A percentile compares a stretch with the other conserved stretches of the same genome.
Evolutionary conservation across 768 basidiomycete species (phyloP).

Genomic region (Mycena latifolia): DNA sequence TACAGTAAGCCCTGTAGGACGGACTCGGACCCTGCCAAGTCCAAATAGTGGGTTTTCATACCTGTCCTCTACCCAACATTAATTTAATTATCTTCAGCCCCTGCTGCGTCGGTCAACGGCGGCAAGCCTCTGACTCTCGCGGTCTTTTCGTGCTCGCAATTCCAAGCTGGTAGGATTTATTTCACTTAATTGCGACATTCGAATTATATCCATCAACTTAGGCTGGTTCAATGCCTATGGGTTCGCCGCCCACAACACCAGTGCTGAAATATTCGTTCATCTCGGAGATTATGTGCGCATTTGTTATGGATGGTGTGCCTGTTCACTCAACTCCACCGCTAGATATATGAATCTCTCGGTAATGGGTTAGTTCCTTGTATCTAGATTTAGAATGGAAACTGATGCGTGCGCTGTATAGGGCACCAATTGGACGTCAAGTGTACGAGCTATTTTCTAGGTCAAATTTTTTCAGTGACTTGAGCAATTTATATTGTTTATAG

Average conservation of each 20-base stretch:
- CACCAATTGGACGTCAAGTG: slow-evolving; percentile 61
- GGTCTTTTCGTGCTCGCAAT: slow-evolving; percentile 71
- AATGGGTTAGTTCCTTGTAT: slow-evolving; percentile 39
- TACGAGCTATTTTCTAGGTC: too few relatives aligned
- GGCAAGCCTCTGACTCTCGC: slow-evolving; percentile 66
- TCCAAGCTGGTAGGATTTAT: slow-evolving; percentile 54
- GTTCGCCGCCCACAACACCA: slow-evolving; percentile 63
- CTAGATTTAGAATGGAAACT: too few relatives aligned
- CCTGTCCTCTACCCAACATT: too few relatives aligned
- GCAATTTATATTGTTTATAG: background rate
- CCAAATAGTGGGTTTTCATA: slow-evolving; percentile 58
- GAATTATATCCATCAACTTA: slow-evolving; percentile 34
- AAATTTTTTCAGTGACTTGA: background rate
- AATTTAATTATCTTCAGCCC: background rate
- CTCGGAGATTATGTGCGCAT: slow-evolving; percentile 66
- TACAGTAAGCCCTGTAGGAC: slow-evolving; percentile 60
- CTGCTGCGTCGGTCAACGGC: slow-evolving; percentile 59
- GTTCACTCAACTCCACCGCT: background rate
- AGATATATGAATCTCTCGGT: slow-evolving; percentile 66
- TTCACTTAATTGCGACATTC: background rate
- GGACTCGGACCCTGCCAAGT: slow-evolving; percentile 62
- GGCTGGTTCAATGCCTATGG: slow-evolving; percentile 76
- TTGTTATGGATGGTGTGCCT: background rate
- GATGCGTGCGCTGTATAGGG: slow-evolving; percentile 47
- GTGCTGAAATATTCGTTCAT: slow-evolving; percentile 67